phyloP scores from a whole-genome alignment of 2,329 filamentous ascomycete species.

The Diaporthe velutina region DNA sequence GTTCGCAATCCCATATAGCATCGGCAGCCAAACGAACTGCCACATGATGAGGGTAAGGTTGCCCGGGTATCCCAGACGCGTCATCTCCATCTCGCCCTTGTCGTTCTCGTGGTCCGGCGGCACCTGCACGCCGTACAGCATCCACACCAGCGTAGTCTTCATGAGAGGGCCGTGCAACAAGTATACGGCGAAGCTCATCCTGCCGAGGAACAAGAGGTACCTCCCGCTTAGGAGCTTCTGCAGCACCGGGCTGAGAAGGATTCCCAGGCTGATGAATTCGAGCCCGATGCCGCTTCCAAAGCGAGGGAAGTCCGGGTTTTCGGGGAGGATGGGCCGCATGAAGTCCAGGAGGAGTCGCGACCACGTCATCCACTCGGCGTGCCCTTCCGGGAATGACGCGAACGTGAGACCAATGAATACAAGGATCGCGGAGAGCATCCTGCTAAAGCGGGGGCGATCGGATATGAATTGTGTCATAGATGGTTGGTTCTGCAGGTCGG shows the following conservation, averaged over 20 bases:
- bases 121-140: conserved; percentile 63
- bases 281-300: conserved; percentile 55
- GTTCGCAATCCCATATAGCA: conserved; percentile 60
- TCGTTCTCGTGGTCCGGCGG: conserved; percentile 53
- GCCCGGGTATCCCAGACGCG: conserved; percentile 53
- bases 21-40: conserved; percentile 59
- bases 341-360: conserved; percentile 59
- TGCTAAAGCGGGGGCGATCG: conserved; percentile 57
- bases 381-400: conserved; percentile 71
- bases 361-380: conserved; percentile 66
- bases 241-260: conserved; percentile 64
- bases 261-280: conserved; percentile 60
- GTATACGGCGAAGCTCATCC: conserved; percentile 75
- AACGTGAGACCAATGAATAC: conserved; percentile 67
- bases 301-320: conserved; percentile 59
- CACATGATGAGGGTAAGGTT: conserved; percentile 52
- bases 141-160: conserved; percentile 70
- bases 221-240: conserved; percentile 67
- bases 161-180: conserved; percentile 73
- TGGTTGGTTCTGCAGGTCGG: conserved; percentile 68
- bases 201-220: conserved; percentile 72
- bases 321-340: conserved; percentile 59
- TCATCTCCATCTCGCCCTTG: conserved; percentile 50
- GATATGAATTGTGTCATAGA: conserved; percentile 61
- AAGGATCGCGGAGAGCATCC: conserved; percentile 61